These are phyloP conservation scores for Silene coronaria DNA, from an alignment of 179 eudicot genomes.

Conservation along the genomic window DNA sequence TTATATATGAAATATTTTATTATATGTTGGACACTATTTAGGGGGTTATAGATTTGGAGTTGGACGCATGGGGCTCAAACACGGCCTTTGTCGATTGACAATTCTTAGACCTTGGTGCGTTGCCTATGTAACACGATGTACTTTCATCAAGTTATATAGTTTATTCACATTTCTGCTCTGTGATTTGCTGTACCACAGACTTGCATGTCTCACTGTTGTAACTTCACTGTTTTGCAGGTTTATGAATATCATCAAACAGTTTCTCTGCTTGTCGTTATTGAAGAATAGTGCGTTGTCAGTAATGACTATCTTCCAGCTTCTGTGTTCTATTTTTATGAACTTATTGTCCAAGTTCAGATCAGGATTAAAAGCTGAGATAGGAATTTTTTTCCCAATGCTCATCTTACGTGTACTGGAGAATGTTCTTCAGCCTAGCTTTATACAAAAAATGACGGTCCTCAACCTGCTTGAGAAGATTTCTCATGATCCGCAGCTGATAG, in stretches of 20 bases:
- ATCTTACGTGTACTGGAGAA: constrained; percentile 92
- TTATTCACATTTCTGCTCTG: neutral
- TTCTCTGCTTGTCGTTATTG: constrained; percentile 77
- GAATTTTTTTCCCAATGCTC: constrained; percentile 92
- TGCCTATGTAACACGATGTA: neutral
- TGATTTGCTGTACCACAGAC: neutral
- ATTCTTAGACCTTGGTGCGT: neutral
- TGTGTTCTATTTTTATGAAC: constrained; percentile 76
- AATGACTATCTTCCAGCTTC: constrained; percentile 90
- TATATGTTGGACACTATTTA: neutral
- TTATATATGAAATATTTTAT: no score
- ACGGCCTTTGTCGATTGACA: neutral
- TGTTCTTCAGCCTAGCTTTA: constrained; percentile 89
- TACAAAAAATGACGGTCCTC: constrained; percentile 95
- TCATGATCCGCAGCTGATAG: constrained; percentile 69
- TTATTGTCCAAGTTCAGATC: constrained; percentile 73
- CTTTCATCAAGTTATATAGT: neutral
- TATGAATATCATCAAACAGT: constrained; percentile 75
- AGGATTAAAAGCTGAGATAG: constrained; percentile 85
- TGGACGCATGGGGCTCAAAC: neutral
- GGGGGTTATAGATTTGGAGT: neutral
- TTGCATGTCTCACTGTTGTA: neutral
- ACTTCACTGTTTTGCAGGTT: constrained; percentile 51
- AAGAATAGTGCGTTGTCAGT: constrained; percentile 95
- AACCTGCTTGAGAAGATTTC: constrained; percentile 84